phyloP scores from a whole-genome alignment of 768 basidiomycete genomes.

The Tulasnella sp. region DNA sequence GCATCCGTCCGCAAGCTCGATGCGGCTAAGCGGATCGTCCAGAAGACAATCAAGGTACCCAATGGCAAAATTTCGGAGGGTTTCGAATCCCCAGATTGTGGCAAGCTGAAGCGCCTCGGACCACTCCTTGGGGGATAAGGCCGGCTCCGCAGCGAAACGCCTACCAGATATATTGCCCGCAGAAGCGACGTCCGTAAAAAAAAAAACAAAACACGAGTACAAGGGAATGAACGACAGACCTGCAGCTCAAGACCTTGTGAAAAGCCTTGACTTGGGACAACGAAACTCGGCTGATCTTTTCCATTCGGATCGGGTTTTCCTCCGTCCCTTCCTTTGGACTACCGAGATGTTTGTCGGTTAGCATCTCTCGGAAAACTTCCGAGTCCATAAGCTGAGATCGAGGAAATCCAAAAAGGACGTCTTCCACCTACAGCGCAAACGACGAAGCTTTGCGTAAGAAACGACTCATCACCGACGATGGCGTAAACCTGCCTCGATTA shows the following conservation, averaged over 20 bases:
- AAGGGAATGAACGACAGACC: too few species aligned
- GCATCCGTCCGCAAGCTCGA: slow-evolving; percentile 4
- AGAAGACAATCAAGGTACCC: not conserved
- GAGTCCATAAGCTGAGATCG: not conserved
- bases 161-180: not conserved
- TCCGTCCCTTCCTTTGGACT: not conserved
- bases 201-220: too few species aligned
- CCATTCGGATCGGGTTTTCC: not conserved
- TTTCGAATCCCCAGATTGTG: slow-evolving; percentile 21
- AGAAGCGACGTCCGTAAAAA: too few species aligned
- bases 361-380: not conserved
- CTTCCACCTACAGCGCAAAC: not conserved
- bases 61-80: not conserved
- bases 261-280: not conserved
- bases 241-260: not conserved
- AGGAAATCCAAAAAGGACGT: not conserved
- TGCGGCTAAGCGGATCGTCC: slow-evolving; percentile 3
- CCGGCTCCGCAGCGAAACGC: not conserved
- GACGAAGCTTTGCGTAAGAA: not conserved
- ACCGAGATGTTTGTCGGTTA: not conserved
- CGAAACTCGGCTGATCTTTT: not conserved
- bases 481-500: not conserved
- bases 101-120: slow-evolving; percentile 9
- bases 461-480: not conserved
- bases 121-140: slow-evolving; percentile 7